A percentile compares a stretch with the other conserved stretches of the same genome.
phyloP scores from a whole-genome alignment of 2,329 filamentous ascomycete species.

The Aspergillus sp. region DNA sequence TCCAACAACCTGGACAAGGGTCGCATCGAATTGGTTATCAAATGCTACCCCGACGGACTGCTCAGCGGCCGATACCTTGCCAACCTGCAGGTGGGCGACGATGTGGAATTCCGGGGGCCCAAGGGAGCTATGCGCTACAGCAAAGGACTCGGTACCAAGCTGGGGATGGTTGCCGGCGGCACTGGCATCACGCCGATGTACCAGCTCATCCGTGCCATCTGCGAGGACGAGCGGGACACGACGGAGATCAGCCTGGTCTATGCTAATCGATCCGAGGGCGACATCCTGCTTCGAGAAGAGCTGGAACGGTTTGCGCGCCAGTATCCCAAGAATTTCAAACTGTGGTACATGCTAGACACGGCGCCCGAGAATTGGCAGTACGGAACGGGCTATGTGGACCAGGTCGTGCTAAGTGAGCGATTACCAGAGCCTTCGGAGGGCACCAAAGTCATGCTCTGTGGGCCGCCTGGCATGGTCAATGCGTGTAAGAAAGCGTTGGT shows the following conservation, averaged over 20 bases:
- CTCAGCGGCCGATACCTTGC: conserved; percentile 34
- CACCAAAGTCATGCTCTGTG: conserved; percentile 59
- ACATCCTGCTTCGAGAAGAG: conserved; percentile 59
- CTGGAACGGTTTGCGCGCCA: conserved; percentile 54
- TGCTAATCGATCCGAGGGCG: conserved; percentile 58
- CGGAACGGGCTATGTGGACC: conserved; percentile 53
- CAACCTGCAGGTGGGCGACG: conserved; percentile 31
- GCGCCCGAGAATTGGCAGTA: conserved; percentile 50
- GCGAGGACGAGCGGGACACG: conserved; percentile 58
- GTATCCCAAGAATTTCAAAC: conserved; percentile 55
- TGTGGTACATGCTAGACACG: conserved; percentile 57
- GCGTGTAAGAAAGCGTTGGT: conserved; percentile 54
- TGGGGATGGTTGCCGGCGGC: conserved; percentile 42
- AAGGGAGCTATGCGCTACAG: conserved; percentile 37
- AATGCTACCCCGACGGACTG: conserved; percentile 36
- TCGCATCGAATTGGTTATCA: conserved; percentile 35
- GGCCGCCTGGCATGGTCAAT: conserved; percentile 39
- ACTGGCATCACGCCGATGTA: conserved; percentile 55
- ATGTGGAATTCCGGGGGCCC: conserved; percentile 37
- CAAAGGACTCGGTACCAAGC: conserved; percentile 28
- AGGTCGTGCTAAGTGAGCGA: conserved; percentile 50
- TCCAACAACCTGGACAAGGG: conserved; percentile 37
- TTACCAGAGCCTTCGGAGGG: conserved; percentile 50
- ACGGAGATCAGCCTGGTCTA: conserved; percentile 60
- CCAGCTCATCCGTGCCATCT: conserved; percentile 64